Percentiles rank a stretch among this genome's conserved stretches.
These are phyloP conservation scores for Blastomyces percursus DNA, from an alignment of 2,329 filamentous ascomycete genomes.

Conservation along the genomic window DNA sequence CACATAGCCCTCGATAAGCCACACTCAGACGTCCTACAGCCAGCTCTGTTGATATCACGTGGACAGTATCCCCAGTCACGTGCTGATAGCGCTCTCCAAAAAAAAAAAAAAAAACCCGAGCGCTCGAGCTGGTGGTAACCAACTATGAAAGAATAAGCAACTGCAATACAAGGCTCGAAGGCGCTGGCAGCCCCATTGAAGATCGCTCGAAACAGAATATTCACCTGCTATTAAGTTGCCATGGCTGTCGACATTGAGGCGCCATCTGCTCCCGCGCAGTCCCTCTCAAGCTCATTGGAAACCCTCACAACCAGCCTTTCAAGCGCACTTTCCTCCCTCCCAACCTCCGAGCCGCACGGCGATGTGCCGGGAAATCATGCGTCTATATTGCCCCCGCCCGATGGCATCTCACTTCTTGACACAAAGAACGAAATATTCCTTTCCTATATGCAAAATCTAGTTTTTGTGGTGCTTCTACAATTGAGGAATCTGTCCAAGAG, in stretches of 20 bases:
- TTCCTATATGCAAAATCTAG: constrained; percentile 88
- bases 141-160: background rate
- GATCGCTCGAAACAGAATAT: background rate
- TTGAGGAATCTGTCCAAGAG: constrained; percentile 46
- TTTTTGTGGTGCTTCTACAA: constrained; percentile 75
- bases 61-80: background rate
- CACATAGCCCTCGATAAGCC: no score
- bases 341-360: constrained; percentile 18
- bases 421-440: constrained; percentile 96
- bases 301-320: constrained; percentile 27
- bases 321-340: constrained; percentile 27
- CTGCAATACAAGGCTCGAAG: background rate
- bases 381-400: constrained; percentile 60
- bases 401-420: constrained; percentile 90
- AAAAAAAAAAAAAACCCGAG: background rate
- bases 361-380: constrained; percentile 44
- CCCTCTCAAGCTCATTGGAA: constrained; percentile 24
- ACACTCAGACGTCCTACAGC: no score
- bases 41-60: no score
- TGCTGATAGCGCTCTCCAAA: background rate
- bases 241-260: constrained; percentile 1
- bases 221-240: background rate
- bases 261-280: background rate
- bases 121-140: background rate
- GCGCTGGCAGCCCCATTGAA: background rate